Base-by-base conservation (phyloP, 2,329 filamentous ascomycete genomes). In the Exophiala oligosperma region DNA sequence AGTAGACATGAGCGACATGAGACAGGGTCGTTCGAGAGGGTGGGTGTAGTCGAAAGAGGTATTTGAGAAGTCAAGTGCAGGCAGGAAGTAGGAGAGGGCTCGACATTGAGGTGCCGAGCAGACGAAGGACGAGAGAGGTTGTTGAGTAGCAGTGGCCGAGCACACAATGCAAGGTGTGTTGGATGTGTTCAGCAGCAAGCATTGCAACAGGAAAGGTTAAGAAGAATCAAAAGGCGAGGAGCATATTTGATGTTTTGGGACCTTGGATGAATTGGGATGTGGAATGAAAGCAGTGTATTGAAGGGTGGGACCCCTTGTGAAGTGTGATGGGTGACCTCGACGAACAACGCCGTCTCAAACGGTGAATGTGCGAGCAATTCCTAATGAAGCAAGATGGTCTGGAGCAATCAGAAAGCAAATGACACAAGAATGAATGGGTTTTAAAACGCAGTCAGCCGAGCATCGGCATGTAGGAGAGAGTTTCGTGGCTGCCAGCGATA, bases 371-470 rank as follows among this genome's bases (percentile, higher is more conserved):
- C 51, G 54, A 59, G 53, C 46, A 52, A 32, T 28, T 28, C 35
- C 37, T 11, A 54, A 52, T 28, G 37, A 47, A 53, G 47, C 38
- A 7, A 50, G 44, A 37, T 28, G 46, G 9, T 52, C 51, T 50
- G 59, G 50, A 49, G 53, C 59, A 54, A 50, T 53, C 52, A 52
- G 53, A 56, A 61, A 41, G 54, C 52, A 52, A 54, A 49, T 58
- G 52, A 56, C 52, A 61, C 58, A 57, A 54, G 54, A 56, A 49
- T 37, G 46, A 40, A 50, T 59, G 29, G 52, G 49, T 35, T 35
- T 53, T 48, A 57, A 52, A 53, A 64, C 56, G 60, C 60, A 63
- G 61, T 59, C 56, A 64, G 60, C 64, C 61, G 64, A 64, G 56
- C 54, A 63, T 52, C 49, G 59, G 60, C 54, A 59, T 52, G 54